phyloP scores from a whole-genome alignment of 2,329 filamentous ascomycete species.

The Balansia obtecta region DNA sequence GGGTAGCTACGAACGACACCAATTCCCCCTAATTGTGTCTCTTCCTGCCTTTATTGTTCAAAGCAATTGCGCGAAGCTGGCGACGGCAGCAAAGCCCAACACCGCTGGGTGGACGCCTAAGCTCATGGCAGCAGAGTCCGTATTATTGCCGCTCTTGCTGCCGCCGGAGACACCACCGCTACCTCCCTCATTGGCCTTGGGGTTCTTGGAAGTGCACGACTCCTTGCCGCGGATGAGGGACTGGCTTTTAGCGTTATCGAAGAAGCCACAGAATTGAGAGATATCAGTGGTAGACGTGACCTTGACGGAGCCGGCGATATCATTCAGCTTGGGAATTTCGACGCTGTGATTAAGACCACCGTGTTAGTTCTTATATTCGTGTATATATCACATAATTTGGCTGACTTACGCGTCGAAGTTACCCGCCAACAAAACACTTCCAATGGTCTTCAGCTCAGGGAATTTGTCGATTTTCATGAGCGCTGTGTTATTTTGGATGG shows the following conservation, averaged over 20 bases:
- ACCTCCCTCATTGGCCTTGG: conserved; percentile 36
- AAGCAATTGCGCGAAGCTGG: conserved; percentile 37
- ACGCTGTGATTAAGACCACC: conserved; percentile 39
- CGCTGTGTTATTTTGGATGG: conserved; percentile 81
- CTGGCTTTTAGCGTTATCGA: conserved; percentile 27
- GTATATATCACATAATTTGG: background rate
- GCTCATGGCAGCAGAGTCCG: conserved; percentile 31
- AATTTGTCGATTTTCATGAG: conserved; percentile 56
- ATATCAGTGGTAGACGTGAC: conserved; percentile 55
- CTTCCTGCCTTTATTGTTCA: conserved; percentile 23
- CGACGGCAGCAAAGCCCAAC: conserved; percentile 34
- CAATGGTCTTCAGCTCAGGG: conserved; percentile 55
- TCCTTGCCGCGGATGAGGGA: conserved; percentile 30
- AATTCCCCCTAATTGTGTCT: conserved; percentile 19
- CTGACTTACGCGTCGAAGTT: conserved; percentile 66
- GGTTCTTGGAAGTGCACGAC: conserved; percentile 38
- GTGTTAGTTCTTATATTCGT: background rate
- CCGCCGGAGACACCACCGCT: conserved; percentile 17
- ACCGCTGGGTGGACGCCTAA: conserved; percentile 33
- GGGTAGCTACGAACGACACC: conserved; percentile 24
- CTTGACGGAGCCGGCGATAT: conserved; percentile 62
- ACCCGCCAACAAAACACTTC: conserved; percentile 76
- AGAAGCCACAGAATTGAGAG: conserved; percentile 38
- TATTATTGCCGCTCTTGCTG: conserved; percentile 14
- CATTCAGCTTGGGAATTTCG: conserved; percentile 50